Evolutionary conservation across 179 eudicot genomes (phyloP), one percentile per base, ranked within the genome.

Genomic region (Nepenthes alata): DNA sequence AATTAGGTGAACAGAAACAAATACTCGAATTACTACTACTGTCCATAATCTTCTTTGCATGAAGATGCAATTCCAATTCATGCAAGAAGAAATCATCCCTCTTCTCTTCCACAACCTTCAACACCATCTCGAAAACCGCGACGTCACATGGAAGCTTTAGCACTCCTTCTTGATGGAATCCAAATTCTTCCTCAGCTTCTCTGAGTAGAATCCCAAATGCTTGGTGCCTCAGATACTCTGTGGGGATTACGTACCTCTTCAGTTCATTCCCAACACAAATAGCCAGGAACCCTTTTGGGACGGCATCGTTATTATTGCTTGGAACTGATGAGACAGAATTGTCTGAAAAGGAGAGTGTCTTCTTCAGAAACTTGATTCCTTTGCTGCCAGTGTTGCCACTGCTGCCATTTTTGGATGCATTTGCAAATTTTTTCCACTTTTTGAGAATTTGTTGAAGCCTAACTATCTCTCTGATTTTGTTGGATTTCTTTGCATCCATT

Each of bases 151-250:
- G 89, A 55, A 84, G 73, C 77, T 74, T 84, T 48, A 84, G 81
- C 1, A 84, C 84, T 0, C 89, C 86, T 48, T 75, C 86, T 61
- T 84, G 89, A 11, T 84, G 80, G 52, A 82, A 84, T 7, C 89
- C 89, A 52, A 84, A 84, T 62, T 84, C 89, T 49, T 82, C 90
- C 47, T 84, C 90, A 2, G 90, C 90, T 60, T 82, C 87, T 55
- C 85, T 61, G 2, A 84, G 71, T 0, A 84, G 61, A 12, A 82
- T 65, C 5, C 78, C 75, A 35, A 84, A 84, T 11, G 85, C 89
- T 35, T 75, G 83, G 59, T 84, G 87, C 12, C 78, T 74, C 66
- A 84, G 59, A 37, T 77, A 80, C 1, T 80, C 70, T 0, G 85
- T 84, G 4, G 83, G 90, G 36, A 84, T 82, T 11, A 75, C 77